phyloP scores from a whole-genome alignment of 768 basidiomycete genomes.

The Hygrocybe coccinea region DNA sequence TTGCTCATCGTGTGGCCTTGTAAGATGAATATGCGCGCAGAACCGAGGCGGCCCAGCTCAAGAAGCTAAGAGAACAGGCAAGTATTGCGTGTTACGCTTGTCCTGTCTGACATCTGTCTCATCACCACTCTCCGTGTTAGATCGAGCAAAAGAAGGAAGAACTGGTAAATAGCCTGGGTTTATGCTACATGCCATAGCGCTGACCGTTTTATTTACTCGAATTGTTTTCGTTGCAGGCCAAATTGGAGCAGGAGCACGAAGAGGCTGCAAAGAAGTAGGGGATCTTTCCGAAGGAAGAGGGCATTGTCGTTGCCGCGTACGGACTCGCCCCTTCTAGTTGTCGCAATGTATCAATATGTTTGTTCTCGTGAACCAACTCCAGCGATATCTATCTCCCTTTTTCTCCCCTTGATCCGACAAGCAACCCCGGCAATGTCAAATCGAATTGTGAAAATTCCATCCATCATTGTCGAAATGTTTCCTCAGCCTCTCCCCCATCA shows the following conservation, averaged over 20 bases:
- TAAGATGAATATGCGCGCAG: slow-evolving; percentile 62
- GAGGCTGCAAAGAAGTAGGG: slow-evolving; percentile 8
- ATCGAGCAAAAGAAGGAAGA: slow-evolving; percentile 34
- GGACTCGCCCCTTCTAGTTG: too few relatives aligned
- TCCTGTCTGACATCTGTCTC: too few relatives aligned
- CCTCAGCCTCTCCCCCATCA: too few relatives aligned
- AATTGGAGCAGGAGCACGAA: slow-evolving; percentile 19
- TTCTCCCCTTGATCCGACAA: too few relatives aligned
- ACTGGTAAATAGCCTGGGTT: slow-evolving; percentile 27
- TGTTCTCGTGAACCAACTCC: too few relatives aligned
- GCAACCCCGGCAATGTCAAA: too few relatives aligned
- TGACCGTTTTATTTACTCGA: not conserved
- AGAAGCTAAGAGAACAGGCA: slow-evolving; percentile 57
- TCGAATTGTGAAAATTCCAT: too few relatives aligned
- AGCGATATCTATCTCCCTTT: too few relatives aligned
- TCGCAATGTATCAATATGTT: too few relatives aligned
- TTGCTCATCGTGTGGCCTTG: slow-evolving; percentile 3
- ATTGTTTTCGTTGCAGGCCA: slow-evolving; percentile 16
- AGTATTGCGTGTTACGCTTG: slow-evolving; percentile 12
- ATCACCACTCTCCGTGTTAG: slow-evolving; percentile 14
- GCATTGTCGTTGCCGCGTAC: too few relatives aligned
- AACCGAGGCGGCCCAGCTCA: slow-evolving; percentile 53
- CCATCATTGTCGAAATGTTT: too few relatives aligned
- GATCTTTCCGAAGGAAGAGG: too few relatives aligned
- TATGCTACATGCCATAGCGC: not conserved